Percentiles rank a stretch among this genome's conserved stretches.
phyloP scores from a whole-genome alignment of 2,329 filamentous ascomycete genomes.

The Phaeosphaeria sp. region DNA sequence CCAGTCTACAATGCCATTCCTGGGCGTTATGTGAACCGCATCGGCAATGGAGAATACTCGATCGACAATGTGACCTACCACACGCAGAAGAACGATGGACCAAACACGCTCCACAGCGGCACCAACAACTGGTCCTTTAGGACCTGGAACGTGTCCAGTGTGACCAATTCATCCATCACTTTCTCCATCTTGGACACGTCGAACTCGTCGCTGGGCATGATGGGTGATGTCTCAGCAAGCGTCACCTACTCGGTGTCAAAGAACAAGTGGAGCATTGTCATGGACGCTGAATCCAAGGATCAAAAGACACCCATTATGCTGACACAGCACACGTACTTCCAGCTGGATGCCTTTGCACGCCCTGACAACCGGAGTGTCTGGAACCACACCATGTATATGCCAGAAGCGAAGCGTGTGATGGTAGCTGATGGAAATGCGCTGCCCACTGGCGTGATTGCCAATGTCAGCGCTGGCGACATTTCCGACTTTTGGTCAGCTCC shows the following conservation, averaged over 20 bases:
- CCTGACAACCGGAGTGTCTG: slow-evolving; percentile 39
- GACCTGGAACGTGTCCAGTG: slow-evolving; percentile 35
- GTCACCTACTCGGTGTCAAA: slow-evolving; percentile 41
- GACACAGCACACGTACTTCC: slow-evolving; percentile 46
- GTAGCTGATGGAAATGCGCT: slow-evolving; percentile 35
- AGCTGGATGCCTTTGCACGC: slow-evolving; percentile 43
- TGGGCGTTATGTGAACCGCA: slow-evolving; percentile 43
- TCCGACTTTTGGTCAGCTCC: slow-evolving; percentile 43
- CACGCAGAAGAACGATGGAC: slow-evolving; percentile 38
- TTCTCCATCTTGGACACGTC: slow-evolving; percentile 38
- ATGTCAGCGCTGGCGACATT: slow-evolving; percentile 27
- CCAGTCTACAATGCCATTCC: slow-evolving; percentile 45
- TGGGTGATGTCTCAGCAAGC: slow-evolving; percentile 34
- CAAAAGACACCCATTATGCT: slow-evolving; percentile 39
- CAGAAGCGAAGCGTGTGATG: slow-evolving; percentile 36
- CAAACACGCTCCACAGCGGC: slow-evolving; percentile 43
- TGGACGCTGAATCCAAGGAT: slow-evolving; percentile 38
- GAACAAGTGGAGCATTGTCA: slow-evolving; percentile 43
- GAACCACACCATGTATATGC: slow-evolving; percentile 44
- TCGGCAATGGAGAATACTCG: slow-evolving; percentile 38
- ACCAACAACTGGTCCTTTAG: slow-evolving; percentile 44
- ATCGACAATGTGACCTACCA: slow-evolving; percentile 38
- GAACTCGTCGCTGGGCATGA: slow-evolving; percentile 40
- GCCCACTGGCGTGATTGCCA: slow-evolving; percentile 41
- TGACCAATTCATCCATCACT: slow-evolving; percentile 37